Conservation (phyloP, 2,329 filamentous ascomycete genomes). For the Leptographium procerum region DNA sequence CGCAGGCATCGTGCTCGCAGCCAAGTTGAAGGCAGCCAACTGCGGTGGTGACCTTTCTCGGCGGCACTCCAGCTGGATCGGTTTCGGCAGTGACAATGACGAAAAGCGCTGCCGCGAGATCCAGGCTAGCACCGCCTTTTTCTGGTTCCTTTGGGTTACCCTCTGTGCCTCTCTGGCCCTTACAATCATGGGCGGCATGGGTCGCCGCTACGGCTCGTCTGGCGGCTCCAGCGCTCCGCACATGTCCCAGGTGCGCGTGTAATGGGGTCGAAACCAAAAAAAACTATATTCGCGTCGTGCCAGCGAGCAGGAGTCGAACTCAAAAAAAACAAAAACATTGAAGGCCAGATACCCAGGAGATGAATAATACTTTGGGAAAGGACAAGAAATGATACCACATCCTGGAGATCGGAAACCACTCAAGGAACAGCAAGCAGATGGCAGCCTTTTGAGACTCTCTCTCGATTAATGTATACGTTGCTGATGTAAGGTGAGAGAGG, state of each 20-base stretch:
- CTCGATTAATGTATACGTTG: background rate
- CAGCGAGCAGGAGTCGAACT: too few relatives aligned
- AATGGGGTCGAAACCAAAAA: background rate
- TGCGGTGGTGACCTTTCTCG: slow-evolving; percentile 41
- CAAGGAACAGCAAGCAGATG: background rate
- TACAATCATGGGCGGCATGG: slow-evolving; percentile 37
- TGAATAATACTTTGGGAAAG: background rate
- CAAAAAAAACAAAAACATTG: background rate
- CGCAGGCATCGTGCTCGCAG: slow-evolving; percentile 57
- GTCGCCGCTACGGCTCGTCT: slow-evolving; percentile 28
- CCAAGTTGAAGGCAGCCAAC: slow-evolving; percentile 56
- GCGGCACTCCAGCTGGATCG: slow-evolving; percentile 41
- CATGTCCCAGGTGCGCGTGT: slow-evolving; percentile 45
- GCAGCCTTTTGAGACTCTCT: background rate
- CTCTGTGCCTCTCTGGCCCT: slow-evolving; percentile 48
- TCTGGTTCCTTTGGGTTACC: slow-evolving; percentile 64
- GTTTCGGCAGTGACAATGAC: slow-evolving; percentile 46
- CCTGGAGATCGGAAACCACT: too few relatives aligned
- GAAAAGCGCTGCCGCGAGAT: slow-evolving; percentile 61
- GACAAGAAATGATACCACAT: background rate
- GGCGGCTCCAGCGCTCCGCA: slow-evolving; percentile 29
- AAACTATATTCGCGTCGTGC: too few relatives aligned
- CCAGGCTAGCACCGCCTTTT: slow-evolving; percentile 62
- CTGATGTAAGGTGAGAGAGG: background rate
- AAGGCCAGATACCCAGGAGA: background rate